Percentiles rank a stretch among this genome's conserved stretches.
Conservation (phyloP, 129 eudicot species). For the Daucus carota region DNA sequence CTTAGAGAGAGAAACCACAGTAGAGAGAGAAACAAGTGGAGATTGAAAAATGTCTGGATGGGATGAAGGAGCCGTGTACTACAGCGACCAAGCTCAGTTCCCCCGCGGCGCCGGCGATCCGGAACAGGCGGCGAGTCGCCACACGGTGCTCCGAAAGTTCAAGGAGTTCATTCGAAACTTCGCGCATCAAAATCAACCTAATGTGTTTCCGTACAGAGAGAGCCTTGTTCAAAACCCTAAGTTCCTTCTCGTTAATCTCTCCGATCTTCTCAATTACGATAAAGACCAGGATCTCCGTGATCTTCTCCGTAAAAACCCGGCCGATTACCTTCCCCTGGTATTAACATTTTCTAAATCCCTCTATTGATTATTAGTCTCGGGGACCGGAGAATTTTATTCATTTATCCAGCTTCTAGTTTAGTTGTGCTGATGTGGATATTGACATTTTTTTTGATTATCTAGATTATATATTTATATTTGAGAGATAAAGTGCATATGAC, state of each 20-base stretch:
- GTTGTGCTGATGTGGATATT: background rate
- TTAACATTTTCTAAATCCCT: background rate
- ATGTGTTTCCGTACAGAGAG: slow-evolving; percentile 82
- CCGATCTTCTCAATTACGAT: slow-evolving; percentile 85
- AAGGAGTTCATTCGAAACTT: slow-evolving; percentile 84
- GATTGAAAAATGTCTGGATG: background rate
- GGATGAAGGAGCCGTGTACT: slow-evolving; percentile 32
- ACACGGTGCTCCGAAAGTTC: slow-evolving; percentile 65
- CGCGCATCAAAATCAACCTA: slow-evolving; percentile 58
- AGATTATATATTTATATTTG: background rate
- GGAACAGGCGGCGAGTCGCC: slow-evolving; percentile 67
- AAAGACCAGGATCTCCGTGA: slow-evolving; percentile 78
- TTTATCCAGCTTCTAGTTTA: background rate
- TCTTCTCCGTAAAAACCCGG: slow-evolving; percentile 72
- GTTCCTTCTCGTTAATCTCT: slow-evolving; percentile 54
- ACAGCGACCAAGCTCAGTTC: slow-evolving; percentile 99
- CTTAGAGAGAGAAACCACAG: background rate
- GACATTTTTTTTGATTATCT: background rate
- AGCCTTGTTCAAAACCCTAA: slow-evolving; percentile 69
- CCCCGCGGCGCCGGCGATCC: slow-evolving; percentile 44
- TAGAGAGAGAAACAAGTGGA: background rate
- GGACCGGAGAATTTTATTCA: background rate
- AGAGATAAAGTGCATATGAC: background rate
- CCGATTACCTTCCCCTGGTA: slow-evolving; percentile 96
- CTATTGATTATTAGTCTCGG: background rate